These are phyloP conservation scores for Aegle marmelos DNA, from an alignment of 345 rosid genomes.

Conservation along the genomic window DNA sequence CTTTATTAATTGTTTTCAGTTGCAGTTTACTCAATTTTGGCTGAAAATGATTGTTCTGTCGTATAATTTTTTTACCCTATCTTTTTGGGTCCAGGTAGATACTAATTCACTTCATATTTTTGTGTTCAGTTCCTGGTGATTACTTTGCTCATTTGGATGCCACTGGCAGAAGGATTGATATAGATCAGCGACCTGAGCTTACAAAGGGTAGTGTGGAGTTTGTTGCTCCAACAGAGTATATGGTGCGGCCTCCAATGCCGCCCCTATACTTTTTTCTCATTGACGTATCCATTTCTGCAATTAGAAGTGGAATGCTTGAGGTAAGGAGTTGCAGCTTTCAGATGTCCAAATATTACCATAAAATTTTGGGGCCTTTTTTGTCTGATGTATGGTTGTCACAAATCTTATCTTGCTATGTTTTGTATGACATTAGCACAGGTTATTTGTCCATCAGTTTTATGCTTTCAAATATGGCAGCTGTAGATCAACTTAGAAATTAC, in stretches of 20 bases:
- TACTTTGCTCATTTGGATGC: conserved; percentile 94
- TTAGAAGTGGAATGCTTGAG: conserved; percentile 95
- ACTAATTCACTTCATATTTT: conserved; percentile 17
- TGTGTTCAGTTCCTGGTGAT: conserved; percentile 80
- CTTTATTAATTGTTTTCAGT: background rate
- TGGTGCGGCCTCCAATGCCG: conserved; percentile 99
- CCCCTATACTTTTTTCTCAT: conserved; percentile 94
- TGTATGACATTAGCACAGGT: background rate
- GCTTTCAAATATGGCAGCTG: background rate
- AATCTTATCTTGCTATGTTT: background rate
- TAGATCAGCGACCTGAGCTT: conserved; percentile 97
- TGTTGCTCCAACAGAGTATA: conserved; percentile 97
- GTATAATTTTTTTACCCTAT: background rate
- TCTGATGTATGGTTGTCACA: background rate
- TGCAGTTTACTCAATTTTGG: background rate
- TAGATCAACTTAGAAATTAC: background rate
- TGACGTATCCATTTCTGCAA: conserved; percentile 90
- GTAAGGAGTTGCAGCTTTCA: conserved; percentile 44
- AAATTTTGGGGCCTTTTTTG: background rate
- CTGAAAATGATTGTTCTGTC: background rate
- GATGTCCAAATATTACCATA: background rate
- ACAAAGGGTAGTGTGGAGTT: conserved; percentile 89
- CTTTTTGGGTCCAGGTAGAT: background rate
- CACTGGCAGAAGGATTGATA: conserved; percentile 81
- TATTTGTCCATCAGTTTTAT: background rate